Evolutionary conservation across 2,329 filamentous ascomycete genomes (phyloP), one percentile per base, ranked within the genome.

Genomic region (Talaromyces marneffei): DNA sequence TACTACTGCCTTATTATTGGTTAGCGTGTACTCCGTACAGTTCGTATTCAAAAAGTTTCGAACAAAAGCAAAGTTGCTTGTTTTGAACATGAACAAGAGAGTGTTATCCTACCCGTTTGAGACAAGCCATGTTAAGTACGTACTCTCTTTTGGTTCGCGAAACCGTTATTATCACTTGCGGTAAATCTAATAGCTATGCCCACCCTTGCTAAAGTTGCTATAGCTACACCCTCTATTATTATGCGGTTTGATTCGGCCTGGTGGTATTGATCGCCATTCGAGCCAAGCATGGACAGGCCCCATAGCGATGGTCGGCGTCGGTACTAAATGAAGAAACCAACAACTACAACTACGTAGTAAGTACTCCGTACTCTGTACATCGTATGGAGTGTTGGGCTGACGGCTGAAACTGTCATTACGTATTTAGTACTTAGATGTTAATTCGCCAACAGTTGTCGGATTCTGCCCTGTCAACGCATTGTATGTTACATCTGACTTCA

Each of bases 1-100:
- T 55, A 55, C 52, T 55, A 55, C 16, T 55, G 18, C 33, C 52
- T 40, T 39, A 39, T 55, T 39, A 55, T 40, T 55, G 52, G 52
- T 20, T 55, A 55, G 52, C 52, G 35, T 55, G 33, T n/a, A n/a
- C n/a, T n/a, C n/a, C n/a, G n/a, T n/a, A n/a, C 33, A 10, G 33
- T 25, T 29, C 25, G 52, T 55, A 37, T 55, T 37, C 33, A 7
- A n/a, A 37, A 37, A 14, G 46, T 18, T 14, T 33, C 25, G 27
- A 33, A 7, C 33, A 54, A 37, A 35, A 53, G 31, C 48, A 33
- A 53, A 33, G 27, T 25, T 14, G 50, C 14, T 14, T 37, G 20
- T 18, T 48, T 18, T 44, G 23, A 6, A 48, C 23, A 48, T 29
- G 44, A 48, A 27, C 23, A 46, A 27, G 12, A 46, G 16, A 27